A percentile compares a stretch with the other conserved stretches of the same genome.
These are phyloP conservation scores for Nidularia sp. DNA, from an alignment of 768 basidiomycete genomes.

Conservation along the genomic window DNA sequence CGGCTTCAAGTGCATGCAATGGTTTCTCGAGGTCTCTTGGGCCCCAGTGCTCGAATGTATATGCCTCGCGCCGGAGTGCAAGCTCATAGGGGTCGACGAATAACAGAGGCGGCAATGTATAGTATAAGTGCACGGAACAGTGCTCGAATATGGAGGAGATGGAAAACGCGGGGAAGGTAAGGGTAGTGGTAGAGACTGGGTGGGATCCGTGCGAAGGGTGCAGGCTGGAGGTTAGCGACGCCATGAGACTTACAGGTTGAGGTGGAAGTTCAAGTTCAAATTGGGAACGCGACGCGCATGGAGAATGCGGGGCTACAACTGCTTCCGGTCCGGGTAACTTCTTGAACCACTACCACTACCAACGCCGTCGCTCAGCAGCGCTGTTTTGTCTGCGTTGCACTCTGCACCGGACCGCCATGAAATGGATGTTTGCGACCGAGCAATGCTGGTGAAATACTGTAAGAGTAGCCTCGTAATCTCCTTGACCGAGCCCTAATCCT, in stretches of 20 bases:
- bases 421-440: too few species aligned
- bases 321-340: too few species aligned
- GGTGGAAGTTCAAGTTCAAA: too few species aligned
- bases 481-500: too few species aligned
- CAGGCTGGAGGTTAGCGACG: conserved; percentile 22
- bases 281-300: too few species aligned
- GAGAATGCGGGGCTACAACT: too few species aligned
- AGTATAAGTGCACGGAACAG: conserved; percentile 37
- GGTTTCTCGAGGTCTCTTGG: conserved; percentile 43
- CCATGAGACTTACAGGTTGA: conserved; percentile 6
- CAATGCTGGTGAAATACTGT: too few species aligned
- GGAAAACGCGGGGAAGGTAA: conserved; percentile 12
- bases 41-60: conserved; percentile 37
- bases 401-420: too few species aligned
- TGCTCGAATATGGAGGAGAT: conserved; percentile 3
- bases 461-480: too few species aligned
- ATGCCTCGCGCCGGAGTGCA: conserved; percentile 26
- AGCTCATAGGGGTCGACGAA: conserved; percentile 51
- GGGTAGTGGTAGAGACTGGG: conserved; percentile 23
- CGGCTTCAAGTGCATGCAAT: conserved; percentile 27
- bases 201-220: conserved; percentile 32
- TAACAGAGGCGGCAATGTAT: conserved; percentile 33
- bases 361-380: too few species aligned
- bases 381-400: too few species aligned
- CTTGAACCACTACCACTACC: too few species aligned